Evolutionary conservation across 306 rosid genomes (phyloP).

Genomic region (Gillenia trifoliata): DNA sequence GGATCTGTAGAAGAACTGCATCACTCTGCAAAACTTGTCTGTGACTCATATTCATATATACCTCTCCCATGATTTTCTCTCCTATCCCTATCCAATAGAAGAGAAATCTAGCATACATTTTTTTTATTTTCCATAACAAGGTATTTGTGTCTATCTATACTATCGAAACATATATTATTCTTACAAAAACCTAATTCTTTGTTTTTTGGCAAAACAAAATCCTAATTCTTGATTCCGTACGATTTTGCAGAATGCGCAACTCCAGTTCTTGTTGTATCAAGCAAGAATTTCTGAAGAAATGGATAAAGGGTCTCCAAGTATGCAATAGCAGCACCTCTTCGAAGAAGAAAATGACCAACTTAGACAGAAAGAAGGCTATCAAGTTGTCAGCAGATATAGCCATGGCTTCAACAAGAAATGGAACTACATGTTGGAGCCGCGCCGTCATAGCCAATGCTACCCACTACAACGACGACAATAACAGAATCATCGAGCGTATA

Average conservation of each 20-base stretch:
- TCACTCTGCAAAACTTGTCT: conserved; percentile 27
- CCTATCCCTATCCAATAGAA: conserved; percentile 12
- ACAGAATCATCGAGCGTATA: conserved; percentile 14
- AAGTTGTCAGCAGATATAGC: conserved; percentile 74
- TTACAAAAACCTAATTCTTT: too few relatives aligned
- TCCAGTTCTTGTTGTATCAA: conserved; percentile 29
- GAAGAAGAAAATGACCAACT: conserved; percentile 41
- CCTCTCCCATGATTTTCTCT: conserved; percentile 18
- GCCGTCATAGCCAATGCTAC: conserved; percentile 47
- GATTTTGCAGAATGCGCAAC: conserved; percentile 44
- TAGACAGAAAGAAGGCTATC: conserved; percentile 68
- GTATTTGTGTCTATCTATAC: not conserved
- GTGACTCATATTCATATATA: not conserved
- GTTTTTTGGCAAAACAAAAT: not conserved
- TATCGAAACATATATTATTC: too few relatives aligned
- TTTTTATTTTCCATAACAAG: not conserved
- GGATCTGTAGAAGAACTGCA: conserved; percentile 38
- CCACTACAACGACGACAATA: not conserved
- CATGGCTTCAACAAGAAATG: conserved; percentile 64
- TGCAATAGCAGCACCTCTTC: conserved; percentile 23
- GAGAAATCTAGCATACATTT: not conserved
- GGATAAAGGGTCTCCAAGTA: conserved; percentile 59
- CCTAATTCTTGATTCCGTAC: not conserved
- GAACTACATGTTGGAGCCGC: conserved; percentile 58
- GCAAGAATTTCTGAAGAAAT: conserved; percentile 59